phyloP scores from a whole-genome alignment of 2,329 filamentous ascomycete species.

The Diplodia scrobiculata region DNA sequence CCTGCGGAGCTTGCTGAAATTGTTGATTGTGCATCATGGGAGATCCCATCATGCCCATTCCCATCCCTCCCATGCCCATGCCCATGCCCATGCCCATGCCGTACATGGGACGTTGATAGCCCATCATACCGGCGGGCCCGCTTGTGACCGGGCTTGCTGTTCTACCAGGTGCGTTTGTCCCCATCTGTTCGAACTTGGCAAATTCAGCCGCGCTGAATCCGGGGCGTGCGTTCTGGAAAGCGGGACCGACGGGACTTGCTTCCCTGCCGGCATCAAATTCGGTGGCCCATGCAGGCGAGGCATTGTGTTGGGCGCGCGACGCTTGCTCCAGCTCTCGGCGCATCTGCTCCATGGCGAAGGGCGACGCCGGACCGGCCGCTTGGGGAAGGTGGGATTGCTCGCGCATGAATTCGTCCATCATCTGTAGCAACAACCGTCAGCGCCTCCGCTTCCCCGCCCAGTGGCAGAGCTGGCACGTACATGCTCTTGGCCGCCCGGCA shows the following conservation, averaged over 20 bases:
- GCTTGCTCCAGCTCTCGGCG: constrained; percentile 62
- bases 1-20: constrained; percentile 47
- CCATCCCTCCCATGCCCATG: constrained; percentile 58
- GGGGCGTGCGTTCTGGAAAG: constrained; percentile 58
- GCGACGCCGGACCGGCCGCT: constrained; percentile 55
- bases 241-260: constrained; percentile 69
- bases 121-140: constrained; percentile 49
- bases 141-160: constrained; percentile 61
- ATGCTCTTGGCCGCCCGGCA: constrained; percentile 68
- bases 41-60: constrained; percentile 41
- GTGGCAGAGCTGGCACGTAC: constrained; percentile 35
- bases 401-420: constrained; percentile 92
- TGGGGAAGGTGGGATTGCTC: constrained; percentile 66
- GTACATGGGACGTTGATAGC: constrained; percentile 59
- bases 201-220: constrained; percentile 82
- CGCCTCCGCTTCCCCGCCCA: not conserved
- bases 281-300: constrained; percentile 63
- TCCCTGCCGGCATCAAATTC: constrained; percentile 63
- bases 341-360: constrained; percentile 69
- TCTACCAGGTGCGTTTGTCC: constrained; percentile 59
- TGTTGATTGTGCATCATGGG: constrained; percentile 50
- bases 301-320: constrained; percentile 51
- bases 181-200: constrained; percentile 77
- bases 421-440: constrained; percentile 54
- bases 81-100: constrained; percentile 53